phyloP scores from a whole-genome alignment of 192 early-diverging fungal genomes.

The Oehlia diaphana region DNA sequence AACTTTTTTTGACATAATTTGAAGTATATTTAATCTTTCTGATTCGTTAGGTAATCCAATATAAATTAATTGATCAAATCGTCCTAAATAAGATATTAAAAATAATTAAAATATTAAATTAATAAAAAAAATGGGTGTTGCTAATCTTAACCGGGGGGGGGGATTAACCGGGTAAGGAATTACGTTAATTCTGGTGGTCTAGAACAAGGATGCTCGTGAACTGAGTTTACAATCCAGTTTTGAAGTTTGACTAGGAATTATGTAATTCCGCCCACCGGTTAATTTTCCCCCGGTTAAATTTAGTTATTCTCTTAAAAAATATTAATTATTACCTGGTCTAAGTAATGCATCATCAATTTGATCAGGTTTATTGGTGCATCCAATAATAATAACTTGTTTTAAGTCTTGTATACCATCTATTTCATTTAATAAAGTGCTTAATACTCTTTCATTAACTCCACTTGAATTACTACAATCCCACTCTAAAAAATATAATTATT shows the following conservation, averaged over 20 bases:
- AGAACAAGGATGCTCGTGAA: too few relatives aligned
- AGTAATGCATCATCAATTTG: slow-evolving; percentile 85
- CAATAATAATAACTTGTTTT: slow-evolving; percentile 82
- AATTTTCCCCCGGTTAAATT: too few relatives aligned
- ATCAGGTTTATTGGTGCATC: slow-evolving; percentile 88
- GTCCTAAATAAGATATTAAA: slow-evolving; percentile 46
- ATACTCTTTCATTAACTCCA: slow-evolving; percentile 85
- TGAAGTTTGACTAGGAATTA: too few relatives aligned
- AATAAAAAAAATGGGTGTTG: too few relatives aligned
- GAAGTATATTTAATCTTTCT: slow-evolving; percentile 72
- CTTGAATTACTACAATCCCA: slow-evolving; percentile 59
- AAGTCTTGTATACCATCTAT: slow-evolving; percentile 95
- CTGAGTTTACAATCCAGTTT: too few relatives aligned
- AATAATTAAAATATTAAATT: slow-evolving; percentile 1
- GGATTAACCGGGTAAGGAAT: too few relatives aligned
- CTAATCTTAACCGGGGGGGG: too few relatives aligned
- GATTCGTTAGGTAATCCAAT: slow-evolving; percentile 53
- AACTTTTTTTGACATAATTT: slow-evolving; percentile 59
- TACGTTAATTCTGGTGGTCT: too few relatives aligned
- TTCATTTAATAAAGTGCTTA: slow-evolving; percentile 95
- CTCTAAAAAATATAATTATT: slow-evolving; percentile 30
- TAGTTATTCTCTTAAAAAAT: neutral
- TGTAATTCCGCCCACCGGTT: too few relatives aligned
- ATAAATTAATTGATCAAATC: slow-evolving; percentile 87
- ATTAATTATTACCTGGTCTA: slow-evolving; percentile 56